Percentiles rank a stretch among this genome's conserved stretches.
These are phyloP conservation scores for Cryphonectria parasitica DNA, from an alignment of 2,329 filamentous ascomycete genomes.

Conservation along the genomic window DNA sequence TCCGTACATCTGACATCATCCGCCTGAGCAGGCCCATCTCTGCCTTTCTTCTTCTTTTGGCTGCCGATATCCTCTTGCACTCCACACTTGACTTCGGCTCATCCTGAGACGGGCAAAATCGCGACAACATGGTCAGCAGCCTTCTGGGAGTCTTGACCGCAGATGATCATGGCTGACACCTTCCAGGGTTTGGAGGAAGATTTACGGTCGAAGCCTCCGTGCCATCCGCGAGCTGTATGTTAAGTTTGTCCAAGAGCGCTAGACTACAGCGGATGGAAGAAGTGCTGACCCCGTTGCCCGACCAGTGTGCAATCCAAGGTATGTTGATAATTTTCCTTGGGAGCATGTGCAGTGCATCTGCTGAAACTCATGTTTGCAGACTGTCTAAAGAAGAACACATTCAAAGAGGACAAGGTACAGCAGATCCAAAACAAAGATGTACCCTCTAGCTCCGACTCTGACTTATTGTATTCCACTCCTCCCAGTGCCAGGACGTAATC, in stretches of 20 bases:
- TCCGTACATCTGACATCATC: constrained; percentile 14
- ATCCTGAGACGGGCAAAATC: background rate
- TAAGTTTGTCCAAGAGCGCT: constrained; percentile 10
- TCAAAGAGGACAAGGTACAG: constrained; percentile 69
- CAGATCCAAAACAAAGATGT: no score
- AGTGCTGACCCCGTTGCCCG: constrained; percentile 7
- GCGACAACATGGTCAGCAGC: constrained; percentile 24
- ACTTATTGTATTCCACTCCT: background rate
- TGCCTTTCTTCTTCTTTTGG: background rate
- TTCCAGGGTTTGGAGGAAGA: constrained; percentile 65
- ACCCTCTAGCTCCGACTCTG: background rate
- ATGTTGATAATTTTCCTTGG: constrained; percentile 27
- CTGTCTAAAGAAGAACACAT: constrained; percentile 83
- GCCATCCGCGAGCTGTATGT: constrained; percentile 81
- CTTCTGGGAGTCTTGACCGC: background rate
- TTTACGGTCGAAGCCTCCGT: constrained; percentile 75
- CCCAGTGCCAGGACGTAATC: constrained; percentile 71
- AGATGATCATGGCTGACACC: background rate
- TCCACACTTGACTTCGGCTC: background rate
- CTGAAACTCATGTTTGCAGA: constrained; percentile 53
- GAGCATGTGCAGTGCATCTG: background rate
- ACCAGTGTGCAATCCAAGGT: constrained; percentile 90
- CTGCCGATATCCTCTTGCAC: background rate
- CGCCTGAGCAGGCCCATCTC: constrained; percentile 1
- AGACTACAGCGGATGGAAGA: background rate